Conservation (phyloP, 345 rosid genomes). For the Excoecaria agallocha region DNA sequence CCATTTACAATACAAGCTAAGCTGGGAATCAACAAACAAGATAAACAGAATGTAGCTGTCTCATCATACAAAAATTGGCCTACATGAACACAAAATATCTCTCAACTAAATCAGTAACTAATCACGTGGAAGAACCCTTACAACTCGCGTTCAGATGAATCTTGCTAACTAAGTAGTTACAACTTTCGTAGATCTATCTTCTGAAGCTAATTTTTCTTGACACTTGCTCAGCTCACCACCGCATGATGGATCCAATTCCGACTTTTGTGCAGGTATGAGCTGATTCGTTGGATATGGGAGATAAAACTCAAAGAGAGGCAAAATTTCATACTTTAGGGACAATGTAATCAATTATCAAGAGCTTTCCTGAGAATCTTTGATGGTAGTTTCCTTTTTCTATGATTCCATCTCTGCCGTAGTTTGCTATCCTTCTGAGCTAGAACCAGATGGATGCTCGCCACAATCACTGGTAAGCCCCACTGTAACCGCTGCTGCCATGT, state of each 20-base stretch:
- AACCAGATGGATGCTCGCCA: slow-evolving; percentile 8
- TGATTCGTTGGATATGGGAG: neutral
- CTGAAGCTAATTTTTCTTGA: neutral
- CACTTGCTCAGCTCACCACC: neutral
- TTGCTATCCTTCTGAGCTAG: slow-evolving; percentile 19
- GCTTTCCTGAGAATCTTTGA: slow-evolving; percentile 6
- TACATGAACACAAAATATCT: neutral
- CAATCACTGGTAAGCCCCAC: slow-evolving; percentile 13
- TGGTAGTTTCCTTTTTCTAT: slow-evolving; percentile 1
- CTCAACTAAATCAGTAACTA: neutral
- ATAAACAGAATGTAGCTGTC: neutral
- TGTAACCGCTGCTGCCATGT: slow-evolving; percentile 11
- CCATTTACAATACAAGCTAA: neutral
- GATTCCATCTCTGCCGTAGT: slow-evolving; percentile 19
- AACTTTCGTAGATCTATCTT: neutral
- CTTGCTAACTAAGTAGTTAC: neutral
- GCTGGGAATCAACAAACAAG: neutral
- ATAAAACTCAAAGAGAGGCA: too few species aligned
- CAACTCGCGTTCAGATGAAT: neutral
- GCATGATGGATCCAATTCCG: neutral
- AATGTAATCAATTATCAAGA: slow-evolving; percentile 1
- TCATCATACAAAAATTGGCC: neutral
- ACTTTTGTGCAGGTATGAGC: neutral
- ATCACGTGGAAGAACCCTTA: neutral
- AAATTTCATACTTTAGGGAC: neutral